Evolutionary conservation across 1,139 yeast genomes (phyloP), one percentile per base, ranked within the genome.

Genomic region (Sporopachydermia cereana): DNA sequence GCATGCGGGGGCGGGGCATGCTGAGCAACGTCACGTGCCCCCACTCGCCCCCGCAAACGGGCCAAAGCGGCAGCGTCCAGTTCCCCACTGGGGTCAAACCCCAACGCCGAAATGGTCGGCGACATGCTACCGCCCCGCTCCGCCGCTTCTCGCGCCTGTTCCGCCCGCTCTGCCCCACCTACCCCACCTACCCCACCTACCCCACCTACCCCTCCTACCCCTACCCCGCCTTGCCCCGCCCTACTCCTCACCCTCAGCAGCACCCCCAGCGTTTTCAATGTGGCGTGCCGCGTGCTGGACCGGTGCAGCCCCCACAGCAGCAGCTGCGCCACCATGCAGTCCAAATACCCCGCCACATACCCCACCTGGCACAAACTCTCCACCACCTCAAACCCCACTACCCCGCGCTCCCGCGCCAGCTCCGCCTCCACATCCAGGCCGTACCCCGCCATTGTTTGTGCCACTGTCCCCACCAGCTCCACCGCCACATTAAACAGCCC

Each of bases 291-390:
- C 23, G 83, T 71, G 46, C 74, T 76, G 2, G 89, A 76, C 12
- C 76, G 63, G 44, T 76, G 75, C 47, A 84, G 63, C 0, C 95
- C 95, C 54, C 74, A 78, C 2, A 77, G 64, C 25, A 79, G 62
- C 14, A 74, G 58, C 43, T 71, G 68, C 43, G 78, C 63, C 21
- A 84, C 57, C 23, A 77, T 69, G 30, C 71, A 68, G 46, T 83
- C 80, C 53, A 83, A 72, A 54, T 74, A 78, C 2, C 66, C 67
- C 17, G 43, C 41, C n/a, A 14, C 20, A n/a, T 27, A 27, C 16
- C 41, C 7, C 14, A 41, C 21, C 5, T n/a, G 44, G 7, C 22
- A 21, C 14, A 9, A 4, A 4, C 20, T 9, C n/a, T 39, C 44
- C 9, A 43, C 16, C 5, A 21, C 44, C 14, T 16, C 44, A 18